Conservation (phyloP, 345 rosid species). For the Rhizophora mangle region DNA sequence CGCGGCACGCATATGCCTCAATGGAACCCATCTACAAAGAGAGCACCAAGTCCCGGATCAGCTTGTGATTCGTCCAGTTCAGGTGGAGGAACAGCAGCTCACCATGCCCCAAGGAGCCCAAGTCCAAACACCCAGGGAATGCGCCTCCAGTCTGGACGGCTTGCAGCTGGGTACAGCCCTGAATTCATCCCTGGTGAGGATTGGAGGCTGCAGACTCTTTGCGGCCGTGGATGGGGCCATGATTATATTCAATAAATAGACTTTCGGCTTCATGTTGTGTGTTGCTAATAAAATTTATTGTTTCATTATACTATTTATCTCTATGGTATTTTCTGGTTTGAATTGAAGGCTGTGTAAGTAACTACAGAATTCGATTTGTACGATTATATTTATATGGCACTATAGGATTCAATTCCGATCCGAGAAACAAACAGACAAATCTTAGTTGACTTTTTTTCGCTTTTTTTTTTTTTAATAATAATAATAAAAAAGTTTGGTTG, state of each 20-base stretch:
- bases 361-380: too few species aligned
- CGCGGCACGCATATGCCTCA: slow-evolving; percentile 45
- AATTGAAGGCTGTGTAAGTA: too few species aligned
- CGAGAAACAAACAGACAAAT: too few species aligned
- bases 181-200: slow-evolving; percentile 39
- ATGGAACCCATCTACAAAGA: slow-evolving; percentile 77
- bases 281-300: neutral
- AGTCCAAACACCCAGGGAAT: slow-evolving; percentile 38
- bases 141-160: slow-evolving; percentile 25
- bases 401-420: too few species aligned
- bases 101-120: slow-evolving; percentile 59
- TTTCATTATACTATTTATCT: neutral
- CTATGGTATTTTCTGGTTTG: neutral
- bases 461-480: too few species aligned
- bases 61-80: slow-evolving; percentile 77
- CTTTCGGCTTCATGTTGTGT: too few species aligned
- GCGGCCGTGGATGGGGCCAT: slow-evolving; percentile 51
- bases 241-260: slow-evolving; percentile 28
- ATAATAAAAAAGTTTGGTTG: too few species aligned
- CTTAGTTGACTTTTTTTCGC: too few species aligned
- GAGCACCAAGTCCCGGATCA: slow-evolving; percentile 34
- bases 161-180: slow-evolving; percentile 36
- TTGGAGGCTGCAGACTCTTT: slow-evolving; percentile 39
- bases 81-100: slow-evolving; percentile 42
- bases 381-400: too few species aligned